Percentiles rank a stretch among this genome's conserved stretches.
Evolutionary conservation across 2,329 filamentous ascomycete genomes (phyloP).

Genomic region (Fusarium sp.): DNA sequence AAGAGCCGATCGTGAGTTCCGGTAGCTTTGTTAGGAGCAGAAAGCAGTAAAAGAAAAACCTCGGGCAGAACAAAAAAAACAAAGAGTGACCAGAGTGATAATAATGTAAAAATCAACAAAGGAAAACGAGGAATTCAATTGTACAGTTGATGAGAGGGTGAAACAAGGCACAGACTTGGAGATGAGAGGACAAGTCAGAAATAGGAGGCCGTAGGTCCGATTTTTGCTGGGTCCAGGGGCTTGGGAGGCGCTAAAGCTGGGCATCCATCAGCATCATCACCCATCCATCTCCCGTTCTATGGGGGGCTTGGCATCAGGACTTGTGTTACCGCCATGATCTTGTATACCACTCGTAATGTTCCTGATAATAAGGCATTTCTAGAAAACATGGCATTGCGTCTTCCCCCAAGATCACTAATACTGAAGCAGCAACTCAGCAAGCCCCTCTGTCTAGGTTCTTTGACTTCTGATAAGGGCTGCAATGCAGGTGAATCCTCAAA

Average conservation of each 20-base stretch:
- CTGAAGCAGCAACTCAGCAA: neutral
- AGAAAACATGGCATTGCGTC: neutral
- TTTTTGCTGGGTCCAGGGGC: conserved; percentile 40
- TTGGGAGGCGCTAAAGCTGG: conserved; percentile 32
- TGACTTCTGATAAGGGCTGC: neutral
- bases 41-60: neutral
- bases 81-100: conserved; percentile 13
- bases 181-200: conserved; percentile 45
- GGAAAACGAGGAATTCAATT: conserved; percentile 22
- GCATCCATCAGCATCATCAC: conserved; percentile 13
- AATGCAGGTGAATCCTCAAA: neutral
- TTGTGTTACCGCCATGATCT: conserved; percentile 1
- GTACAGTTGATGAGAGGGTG: conserved; percentile 26
- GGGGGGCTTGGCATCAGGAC: conserved; percentile 15
- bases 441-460: neutral
- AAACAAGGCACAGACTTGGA: conserved; percentile 35
- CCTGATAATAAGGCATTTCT: conserved; percentile 20
- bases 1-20: conserved; percentile 17
- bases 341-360: neutral
- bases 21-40: neutral
- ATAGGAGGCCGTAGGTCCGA: conserved; percentile 34
- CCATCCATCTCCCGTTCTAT: conserved; percentile 1
- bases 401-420: neutral
- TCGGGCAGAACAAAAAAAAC: neutral
- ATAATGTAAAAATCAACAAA: conserved; percentile 1